A percentile compares a stretch with the other conserved stretches of the same genome.
phyloP scores from a whole-genome alignment of 192 early-diverging fungal genomes.

The Umbelopsis sp. region DNA sequence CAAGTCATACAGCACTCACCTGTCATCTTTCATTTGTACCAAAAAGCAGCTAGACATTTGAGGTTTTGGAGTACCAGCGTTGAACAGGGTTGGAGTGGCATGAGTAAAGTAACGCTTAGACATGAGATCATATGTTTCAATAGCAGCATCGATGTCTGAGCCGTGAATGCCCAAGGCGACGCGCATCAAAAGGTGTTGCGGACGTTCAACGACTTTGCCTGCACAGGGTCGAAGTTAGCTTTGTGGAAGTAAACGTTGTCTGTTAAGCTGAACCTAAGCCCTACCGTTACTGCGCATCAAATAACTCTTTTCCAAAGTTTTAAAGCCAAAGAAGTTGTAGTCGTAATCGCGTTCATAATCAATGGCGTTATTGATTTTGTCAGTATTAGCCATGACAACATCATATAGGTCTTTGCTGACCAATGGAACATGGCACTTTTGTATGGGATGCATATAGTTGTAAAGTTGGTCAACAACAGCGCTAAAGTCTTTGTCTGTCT shows the following conservation, averaged over 20 bases:
- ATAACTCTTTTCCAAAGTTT: conserved; percentile 95
- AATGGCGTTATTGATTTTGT: conserved; percentile 83
- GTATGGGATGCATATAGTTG: conserved; percentile 86
- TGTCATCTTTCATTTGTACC: conserved; percentile 92
- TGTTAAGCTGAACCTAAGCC: neutral
- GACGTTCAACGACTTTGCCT: conserved; percentile 78
- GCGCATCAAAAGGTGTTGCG: conserved; percentile 98
- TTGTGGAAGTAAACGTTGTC: neutral
- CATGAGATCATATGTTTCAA: conserved; percentile 92
- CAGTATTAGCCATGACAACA: conserved; percentile 67
- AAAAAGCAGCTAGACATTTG: conserved; percentile 95
- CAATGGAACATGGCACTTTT: conserved; percentile 79
- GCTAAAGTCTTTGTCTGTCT: conserved; percentile 79
- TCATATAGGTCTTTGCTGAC: conserved; percentile 77
- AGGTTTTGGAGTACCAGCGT: conserved; percentile 95
- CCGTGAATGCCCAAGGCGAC: conserved; percentile 98
- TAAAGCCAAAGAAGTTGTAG: conserved; percentile 99
- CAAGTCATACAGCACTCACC: neutral
- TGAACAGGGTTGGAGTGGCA: conserved; percentile 95
- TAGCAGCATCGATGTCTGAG: conserved; percentile 80
- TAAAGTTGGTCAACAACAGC: conserved; percentile 82
- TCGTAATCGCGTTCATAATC: conserved; percentile 94
- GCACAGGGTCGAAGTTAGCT: conserved; percentile 5
- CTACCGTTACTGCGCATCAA: conserved; percentile 80
- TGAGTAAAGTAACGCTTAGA: conserved; percentile 96